These are phyloP conservation scores for Capsicum baccatum DNA, from an alignment of 257 asterid species.

Conservation along the genomic window DNA sequence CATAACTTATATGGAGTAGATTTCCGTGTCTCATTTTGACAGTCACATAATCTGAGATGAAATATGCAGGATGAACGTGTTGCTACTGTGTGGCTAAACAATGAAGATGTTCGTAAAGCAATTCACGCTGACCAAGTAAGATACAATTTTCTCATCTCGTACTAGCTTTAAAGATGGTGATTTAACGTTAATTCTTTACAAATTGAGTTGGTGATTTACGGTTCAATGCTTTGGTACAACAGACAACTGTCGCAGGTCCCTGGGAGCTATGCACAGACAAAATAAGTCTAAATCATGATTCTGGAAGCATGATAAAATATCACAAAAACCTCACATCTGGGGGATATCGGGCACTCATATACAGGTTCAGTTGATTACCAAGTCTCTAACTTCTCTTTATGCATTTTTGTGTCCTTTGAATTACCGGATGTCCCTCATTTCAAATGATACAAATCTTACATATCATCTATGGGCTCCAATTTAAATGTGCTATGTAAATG, in stretches of 20 bases:
- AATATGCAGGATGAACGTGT: slow-evolving; percentile 75
- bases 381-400: background rate
- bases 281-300: slow-evolving; percentile 63
- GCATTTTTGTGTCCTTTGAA: background rate
- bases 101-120: slow-evolving; percentile 79
- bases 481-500: background rate
- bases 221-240: slow-evolving; percentile 28
- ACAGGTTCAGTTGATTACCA: slow-evolving; percentile 47
- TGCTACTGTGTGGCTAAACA: slow-evolving; percentile 81
- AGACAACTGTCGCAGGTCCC: slow-evolving; percentile 54
- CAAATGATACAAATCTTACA: background rate
- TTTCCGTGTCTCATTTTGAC: background rate
- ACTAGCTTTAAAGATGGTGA: slow-evolving; percentile 30
- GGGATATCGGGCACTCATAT: slow-evolving; percentile 89
- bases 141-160: slow-evolving; percentile 32
- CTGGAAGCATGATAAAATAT: slow-evolving; percentile 95
- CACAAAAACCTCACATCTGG: slow-evolving; percentile 80
- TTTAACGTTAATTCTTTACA: background rate
- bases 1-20: background rate
- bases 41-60: slow-evolving; percentile 23
- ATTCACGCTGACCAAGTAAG: slow-evolving; percentile 86
- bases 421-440: too few relatives aligned
- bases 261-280: slow-evolving; percentile 81
- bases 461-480: background rate
- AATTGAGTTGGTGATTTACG: background rate